Evolutionary conservation across 805 yeast species (phyloP), one percentile per base, ranked within the genome.

Genomic region (Teunomyces atbi): DNA sequence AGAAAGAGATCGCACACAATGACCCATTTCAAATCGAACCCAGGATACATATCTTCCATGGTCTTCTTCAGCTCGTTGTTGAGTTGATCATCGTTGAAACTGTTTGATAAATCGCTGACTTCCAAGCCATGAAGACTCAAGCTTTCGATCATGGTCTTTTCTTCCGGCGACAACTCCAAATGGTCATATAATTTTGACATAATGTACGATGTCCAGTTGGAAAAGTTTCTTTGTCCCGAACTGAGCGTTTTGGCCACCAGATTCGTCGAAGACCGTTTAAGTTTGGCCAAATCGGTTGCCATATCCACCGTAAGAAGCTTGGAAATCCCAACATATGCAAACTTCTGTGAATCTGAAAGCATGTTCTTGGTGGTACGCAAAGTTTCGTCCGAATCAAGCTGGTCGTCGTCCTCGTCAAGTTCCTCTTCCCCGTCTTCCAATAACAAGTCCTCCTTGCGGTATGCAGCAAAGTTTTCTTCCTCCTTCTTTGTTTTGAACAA

Each of bases 281-380:
- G 61, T 42, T 71, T 68, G 1, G 94, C 91, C 47, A 91, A 66
- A n/a, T 81, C 82, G 0, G 88, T 79, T 15, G 96, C 96, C 85
- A 90, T 81, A 16, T 86, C 87, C 19, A 86, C 87, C 44, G 84
- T 77, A 5, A 86, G 75, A 29, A 94, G 76, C 54, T 87, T 85
- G 6, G 86, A 82, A 7, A 92, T 74, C 0, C 97, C 98, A 5
- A 87, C 86, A 60, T 94, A 94, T 2, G 98, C 98, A 50, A 91
- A 84, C 57, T 88, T 84, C 62, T 94, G 97, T 12, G 85, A 73
- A 13, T 89, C 98, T 6, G 82, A 75, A 12, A 94, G 74, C 80
- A 94, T 79, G 19, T 82, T 79, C 61, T 84, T 89, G 4, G 97
- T 94, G 1, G 92, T 78, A 45, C 81, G 80, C 52, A 94, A 69